Conservation (phyloP, 768 basidiomycete species). For the Leucocoprinus leucothites region DNA sequence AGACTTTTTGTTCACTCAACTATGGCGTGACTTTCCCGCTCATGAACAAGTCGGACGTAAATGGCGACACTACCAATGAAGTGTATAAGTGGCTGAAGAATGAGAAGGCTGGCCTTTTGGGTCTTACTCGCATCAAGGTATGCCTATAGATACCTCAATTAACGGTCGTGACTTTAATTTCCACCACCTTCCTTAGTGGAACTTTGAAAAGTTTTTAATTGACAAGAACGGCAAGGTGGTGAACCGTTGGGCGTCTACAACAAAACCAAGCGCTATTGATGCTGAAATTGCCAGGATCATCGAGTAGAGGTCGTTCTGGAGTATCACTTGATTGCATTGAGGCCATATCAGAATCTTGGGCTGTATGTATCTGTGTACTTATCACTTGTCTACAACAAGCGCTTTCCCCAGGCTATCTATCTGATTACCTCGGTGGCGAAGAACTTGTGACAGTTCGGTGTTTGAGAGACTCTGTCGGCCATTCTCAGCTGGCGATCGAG, state of each 20-base stretch:
- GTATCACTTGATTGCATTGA: no score
- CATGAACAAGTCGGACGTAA: slow-evolving; percentile 92
- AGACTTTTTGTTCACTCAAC: slow-evolving; percentile 73
- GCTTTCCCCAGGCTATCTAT: no score
- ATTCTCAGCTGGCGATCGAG: no score
- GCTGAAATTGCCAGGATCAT: slow-evolving; percentile 57
- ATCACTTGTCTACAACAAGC: no score
- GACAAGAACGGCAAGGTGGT: slow-evolving; percentile 76
- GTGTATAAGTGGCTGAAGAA: slow-evolving; percentile 85
- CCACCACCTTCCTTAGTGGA: slow-evolving; percentile 54
- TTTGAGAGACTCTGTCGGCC: no score
- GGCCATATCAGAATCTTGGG: background rate
- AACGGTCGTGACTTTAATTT: background rate
- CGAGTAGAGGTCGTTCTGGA: background rate
- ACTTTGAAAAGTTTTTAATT: slow-evolving; percentile 88
- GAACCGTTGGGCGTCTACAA: slow-evolving; percentile 74
- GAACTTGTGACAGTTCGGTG: no score
- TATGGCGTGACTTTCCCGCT: slow-evolving; percentile 89
- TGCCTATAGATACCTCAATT: slow-evolving; percentile 13
- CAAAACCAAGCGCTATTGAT: slow-evolving; percentile 63
- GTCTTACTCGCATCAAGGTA: slow-evolving; percentile 74
- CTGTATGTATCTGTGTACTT: background rate
- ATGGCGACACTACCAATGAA: slow-evolving; percentile 80
- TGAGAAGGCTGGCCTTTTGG: slow-evolving; percentile 71
- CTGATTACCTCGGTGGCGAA: no score